These are phyloP conservation scores for Phytopythium chamaehyphon DNA, from an alignment of 352 stramenopile genomes.

Conservation along the genomic window DNA sequence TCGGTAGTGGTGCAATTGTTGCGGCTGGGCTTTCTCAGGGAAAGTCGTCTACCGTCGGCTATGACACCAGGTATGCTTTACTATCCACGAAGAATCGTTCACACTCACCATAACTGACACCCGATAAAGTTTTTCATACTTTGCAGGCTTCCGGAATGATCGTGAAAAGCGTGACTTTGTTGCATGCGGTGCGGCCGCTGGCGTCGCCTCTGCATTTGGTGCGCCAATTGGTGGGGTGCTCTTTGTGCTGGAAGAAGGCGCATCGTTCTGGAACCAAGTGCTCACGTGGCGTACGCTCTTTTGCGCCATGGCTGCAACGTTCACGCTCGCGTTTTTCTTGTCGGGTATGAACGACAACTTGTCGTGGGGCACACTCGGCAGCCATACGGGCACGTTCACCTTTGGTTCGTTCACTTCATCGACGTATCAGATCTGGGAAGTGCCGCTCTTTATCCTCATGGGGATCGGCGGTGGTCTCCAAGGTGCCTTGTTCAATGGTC, in stretches of 20 bases:
- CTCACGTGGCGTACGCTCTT: constrained; percentile 85
- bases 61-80: constrained; percentile 72
- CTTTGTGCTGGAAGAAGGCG: constrained; percentile 82
- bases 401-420: constrained; percentile 67
- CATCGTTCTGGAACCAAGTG: constrained; percentile 84
- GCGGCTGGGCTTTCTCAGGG: constrained; percentile 72
- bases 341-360: constrained; percentile 74
- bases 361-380: constrained; percentile 69
- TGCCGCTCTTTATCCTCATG: constrained; percentile 87
- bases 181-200: constrained; percentile 79
- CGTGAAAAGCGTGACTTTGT: constrained; percentile 88
- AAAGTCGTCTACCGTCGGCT: constrained; percentile 67
- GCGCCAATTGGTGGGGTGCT: constrained; percentile 87
- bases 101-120: no score
- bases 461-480: constrained; percentile 78
- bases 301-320: constrained; percentile 85
- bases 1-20: constrained; percentile 60
- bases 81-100: no score
- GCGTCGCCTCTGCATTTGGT: constrained; percentile 88
- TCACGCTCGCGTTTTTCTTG: constrained; percentile 77
- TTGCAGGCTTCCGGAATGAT: constrained; percentile 88
- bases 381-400: constrained; percentile 67
- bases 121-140: constrained; percentile 65
- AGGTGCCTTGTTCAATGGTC: constrained; percentile 77
- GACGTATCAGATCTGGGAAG: constrained; percentile 82